Percentiles rank a stretch among this genome's conserved stretches.
Evolutionary conservation across 441 rosid genomes (phyloP).

Genomic region (Populus hybrid): DNA sequence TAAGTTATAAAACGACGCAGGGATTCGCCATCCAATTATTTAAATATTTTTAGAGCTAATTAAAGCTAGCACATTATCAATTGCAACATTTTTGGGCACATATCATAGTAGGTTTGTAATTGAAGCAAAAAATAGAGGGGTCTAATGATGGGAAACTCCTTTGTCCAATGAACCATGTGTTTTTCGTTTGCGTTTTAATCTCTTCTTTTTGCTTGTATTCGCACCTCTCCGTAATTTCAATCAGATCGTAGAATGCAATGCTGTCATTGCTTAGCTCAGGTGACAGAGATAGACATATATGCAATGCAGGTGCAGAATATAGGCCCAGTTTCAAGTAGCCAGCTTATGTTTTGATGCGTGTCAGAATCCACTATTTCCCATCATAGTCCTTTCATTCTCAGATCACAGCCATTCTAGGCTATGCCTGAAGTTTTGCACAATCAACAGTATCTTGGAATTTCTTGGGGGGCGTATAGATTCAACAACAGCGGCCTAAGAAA

Average conservation of each 20-base stretch:
- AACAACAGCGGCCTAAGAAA: background rate
- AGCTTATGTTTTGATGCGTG: too few species aligned
- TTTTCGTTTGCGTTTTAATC: background rate
- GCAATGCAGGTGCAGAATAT: background rate
- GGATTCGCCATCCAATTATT: background rate
- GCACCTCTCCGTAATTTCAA: background rate
- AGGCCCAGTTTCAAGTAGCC: background rate
- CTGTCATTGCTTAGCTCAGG: background rate
- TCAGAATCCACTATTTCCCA: background rate
- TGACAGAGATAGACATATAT: background rate
- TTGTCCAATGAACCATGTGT: conserved; percentile 12
- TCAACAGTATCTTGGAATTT: background rate
- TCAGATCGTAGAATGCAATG: background rate
- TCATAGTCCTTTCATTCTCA: background rate
- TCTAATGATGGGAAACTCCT: too few species aligned
- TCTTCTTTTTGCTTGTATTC: background rate
- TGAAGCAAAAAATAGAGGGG: background rate
- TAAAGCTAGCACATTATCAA: background rate
- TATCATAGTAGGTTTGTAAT: background rate
- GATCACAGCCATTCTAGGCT: background rate
- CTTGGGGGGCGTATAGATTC: background rate
- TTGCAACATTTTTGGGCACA: background rate
- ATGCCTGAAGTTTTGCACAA: background rate
- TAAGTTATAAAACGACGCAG: background rate
- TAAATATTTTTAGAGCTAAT: background rate